phyloP scores from a whole-genome alignment of 2,329 filamentous ascomycete genomes.

The Fusarium redolens region DNA sequence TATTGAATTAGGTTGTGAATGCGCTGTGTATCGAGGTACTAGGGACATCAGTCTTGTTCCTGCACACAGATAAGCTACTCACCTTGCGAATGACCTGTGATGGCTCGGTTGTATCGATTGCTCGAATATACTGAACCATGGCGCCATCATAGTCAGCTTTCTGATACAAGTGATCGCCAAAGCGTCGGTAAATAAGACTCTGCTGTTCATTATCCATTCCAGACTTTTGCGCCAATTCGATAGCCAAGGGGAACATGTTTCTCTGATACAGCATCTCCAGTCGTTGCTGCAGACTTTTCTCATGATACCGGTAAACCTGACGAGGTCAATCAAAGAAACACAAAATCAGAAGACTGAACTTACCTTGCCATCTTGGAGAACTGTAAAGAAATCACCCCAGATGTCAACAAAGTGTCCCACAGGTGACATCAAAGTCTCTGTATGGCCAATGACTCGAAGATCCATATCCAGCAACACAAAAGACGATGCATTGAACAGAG shows the following conservation, averaged over 20 bases:
- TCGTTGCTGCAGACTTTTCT: slow-evolving; percentile 90
- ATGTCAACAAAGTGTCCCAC: slow-evolving; percentile 84
- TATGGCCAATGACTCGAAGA: slow-evolving; percentile 88
- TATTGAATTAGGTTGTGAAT: slow-evolving; percentile 99
- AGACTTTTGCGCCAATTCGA: slow-evolving; percentile 91
- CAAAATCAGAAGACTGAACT: slow-evolving; percentile 11
- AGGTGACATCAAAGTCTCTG: slow-evolving; percentile 83
- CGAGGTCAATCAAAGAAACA: slow-evolving; percentile 25
- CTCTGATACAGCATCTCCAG: slow-evolving; percentile 94
- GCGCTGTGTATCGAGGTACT: slow-evolving; percentile 95
- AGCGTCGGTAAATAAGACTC: slow-evolving; percentile 91
- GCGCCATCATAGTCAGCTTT: slow-evolving; percentile 96
- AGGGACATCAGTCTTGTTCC: slow-evolving; percentile 42
- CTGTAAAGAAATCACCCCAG: slow-evolving; percentile 92
- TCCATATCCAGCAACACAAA: slow-evolving; percentile 95
- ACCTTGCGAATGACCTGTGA: slow-evolving; percentile 96
- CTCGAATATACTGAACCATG: slow-evolving; percentile 98
- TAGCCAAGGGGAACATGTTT: slow-evolving; percentile 90
- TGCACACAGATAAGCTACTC: neutral
- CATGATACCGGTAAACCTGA: slow-evolving; percentile 86
- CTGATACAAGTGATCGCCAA: slow-evolving; percentile 93
- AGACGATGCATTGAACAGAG: slow-evolving; percentile 85
- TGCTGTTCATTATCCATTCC: slow-evolving; percentile 84
- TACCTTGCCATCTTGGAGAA: slow-evolving; percentile 93
- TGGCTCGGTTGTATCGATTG: slow-evolving; percentile 95